These are phyloP conservation scores for Acacia melanoxylon DNA, from an alignment of 306 rosid species.

Conservation along the genomic window DNA sequence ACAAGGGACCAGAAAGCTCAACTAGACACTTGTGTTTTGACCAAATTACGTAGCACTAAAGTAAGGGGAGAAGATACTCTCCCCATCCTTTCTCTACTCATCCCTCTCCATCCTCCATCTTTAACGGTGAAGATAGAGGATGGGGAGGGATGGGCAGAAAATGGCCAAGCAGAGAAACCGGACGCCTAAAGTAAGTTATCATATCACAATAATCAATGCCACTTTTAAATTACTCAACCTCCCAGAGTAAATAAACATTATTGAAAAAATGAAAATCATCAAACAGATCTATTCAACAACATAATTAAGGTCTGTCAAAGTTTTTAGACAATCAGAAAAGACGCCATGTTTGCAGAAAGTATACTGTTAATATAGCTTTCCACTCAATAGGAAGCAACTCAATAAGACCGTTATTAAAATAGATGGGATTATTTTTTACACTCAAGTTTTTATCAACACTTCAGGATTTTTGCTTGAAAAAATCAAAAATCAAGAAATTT, in stretches of 20 bases:
- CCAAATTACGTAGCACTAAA: conserved; percentile 10
- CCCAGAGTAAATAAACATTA: not conserved
- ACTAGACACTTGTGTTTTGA: conserved; percentile 20
- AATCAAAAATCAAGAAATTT: not conserved
- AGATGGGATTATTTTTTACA: not conserved
- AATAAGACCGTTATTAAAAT: conserved; percentile 4
- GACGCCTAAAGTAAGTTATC: too few species aligned
- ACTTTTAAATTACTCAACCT: conserved; percentile 19
- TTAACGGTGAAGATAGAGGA: too few species aligned
- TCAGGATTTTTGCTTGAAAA: not conserved
- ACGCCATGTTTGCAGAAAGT: not conserved
- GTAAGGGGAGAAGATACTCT: too few species aligned
- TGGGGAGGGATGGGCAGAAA: too few species aligned
- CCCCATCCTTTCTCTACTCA: too few species aligned
- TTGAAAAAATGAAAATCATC: not conserved
- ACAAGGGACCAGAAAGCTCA: conserved; percentile 24
- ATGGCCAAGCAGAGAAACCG: too few species aligned
- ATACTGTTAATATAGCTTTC: not conserved
- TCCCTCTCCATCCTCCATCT: too few species aligned
- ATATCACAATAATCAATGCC: not conserved
- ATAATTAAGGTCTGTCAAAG: not conserved
- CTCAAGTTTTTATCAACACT: conserved; percentile 8
- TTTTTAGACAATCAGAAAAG: not conserved
- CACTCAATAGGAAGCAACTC: conserved; percentile 7
- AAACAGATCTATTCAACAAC: not conserved